Evolutionary conservation across 495 filamentous ascomycete species (phyloP), one percentile per base, ranked within the genome.

Genomic region (Xylaria acuta): DNA sequence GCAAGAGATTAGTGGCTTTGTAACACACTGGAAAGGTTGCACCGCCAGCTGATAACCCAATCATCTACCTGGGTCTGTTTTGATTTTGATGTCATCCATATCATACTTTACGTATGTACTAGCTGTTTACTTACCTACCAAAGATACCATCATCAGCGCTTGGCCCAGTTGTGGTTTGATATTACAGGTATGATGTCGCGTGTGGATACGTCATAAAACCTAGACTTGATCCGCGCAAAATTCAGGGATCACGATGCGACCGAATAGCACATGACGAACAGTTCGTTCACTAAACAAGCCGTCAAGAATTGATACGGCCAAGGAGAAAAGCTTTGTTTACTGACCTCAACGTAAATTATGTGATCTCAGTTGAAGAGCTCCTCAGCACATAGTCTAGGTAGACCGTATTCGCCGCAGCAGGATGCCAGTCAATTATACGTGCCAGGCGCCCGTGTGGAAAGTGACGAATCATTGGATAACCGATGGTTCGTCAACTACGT

Each of bases 71-170:
- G 47, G 34, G 49, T n/a, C n/a, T n/a, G n/a, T 64, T 64, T 69
- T 45, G 69, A 69, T 71, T 45, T 56, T 68, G 64, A 74, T 71
- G 73, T 74, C 73, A 74, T 67, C 18, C 11, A 12, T 32, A 47
- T 45, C 25, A 38, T 16, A 25, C n/a, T 3, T 9, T 12, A 16
- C 14, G 41, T 65, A 30, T 34, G 14, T 9, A n/a, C n/a, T 20
- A 49, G 5, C 8, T 14, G 2, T 45, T 11, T 49, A 8, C 53
- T 32, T 25, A 34, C 27, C 20, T 51, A 22, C 18, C 14, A 32
- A 64, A 4, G 25, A 16, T 47, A 20, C 9, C 45, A 66, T 18
- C 18, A 16, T 9, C 27, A 38, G 18, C 25, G 14, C 53, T 16
- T 53, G 8, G 49, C 12, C 25, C 9, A 9, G 25, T 30, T 53